Conservation (phyloP, 176 grass and related monocot species). For the Ensete ventricosum region DNA sequence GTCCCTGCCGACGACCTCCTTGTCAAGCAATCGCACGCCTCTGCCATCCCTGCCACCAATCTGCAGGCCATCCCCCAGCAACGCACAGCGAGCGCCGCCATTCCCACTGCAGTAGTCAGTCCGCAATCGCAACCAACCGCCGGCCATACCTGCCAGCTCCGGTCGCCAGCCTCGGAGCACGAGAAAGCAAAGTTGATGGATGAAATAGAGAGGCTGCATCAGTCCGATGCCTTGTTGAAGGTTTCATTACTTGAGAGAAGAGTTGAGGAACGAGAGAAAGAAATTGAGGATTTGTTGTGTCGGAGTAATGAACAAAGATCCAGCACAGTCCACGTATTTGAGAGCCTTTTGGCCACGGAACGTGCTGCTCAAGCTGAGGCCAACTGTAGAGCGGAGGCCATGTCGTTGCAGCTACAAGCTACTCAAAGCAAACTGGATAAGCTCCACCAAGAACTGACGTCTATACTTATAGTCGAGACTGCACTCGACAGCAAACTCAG, state of each 20-base stretch:
- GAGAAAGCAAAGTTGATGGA: constrained; percentile 47
- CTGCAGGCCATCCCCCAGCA: too few species aligned
- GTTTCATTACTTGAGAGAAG: constrained; percentile 50
- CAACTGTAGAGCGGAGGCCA: constrained; percentile 47
- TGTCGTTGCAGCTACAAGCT: constrained; percentile 69
- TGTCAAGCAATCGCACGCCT: too few species aligned
- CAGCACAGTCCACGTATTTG: constrained; percentile 57
- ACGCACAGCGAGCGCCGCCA: too few species aligned
- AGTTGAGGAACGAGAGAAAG: constrained; percentile 53
- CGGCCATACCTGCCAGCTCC: too few species aligned
- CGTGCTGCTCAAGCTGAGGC: constrained; percentile 56
- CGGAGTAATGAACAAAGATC: constrained; percentile 71
- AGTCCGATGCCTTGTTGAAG: constrained; percentile 46
- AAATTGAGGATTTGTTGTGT: constrained; percentile 55
- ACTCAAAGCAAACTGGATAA: constrained; percentile 71
- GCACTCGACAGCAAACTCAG: constrained; percentile 50
- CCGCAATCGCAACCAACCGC: too few species aligned
- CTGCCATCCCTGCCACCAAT: too few species aligned
- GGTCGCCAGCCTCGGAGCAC: constrained; percentile 11
- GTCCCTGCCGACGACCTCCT: too few species aligned
- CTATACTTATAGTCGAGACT: constrained; percentile 56
- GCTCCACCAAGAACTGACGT: constrained; percentile 76
- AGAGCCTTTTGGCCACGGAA: constrained; percentile 56
- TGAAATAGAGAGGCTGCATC: constrained; percentile 42
- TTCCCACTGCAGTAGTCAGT: too few species aligned